Evolutionary conservation across 2,329 filamentous ascomycete genomes (phyloP), one percentile per base, ranked within the genome.

Genomic region (Raffaelea arxii): DNA sequence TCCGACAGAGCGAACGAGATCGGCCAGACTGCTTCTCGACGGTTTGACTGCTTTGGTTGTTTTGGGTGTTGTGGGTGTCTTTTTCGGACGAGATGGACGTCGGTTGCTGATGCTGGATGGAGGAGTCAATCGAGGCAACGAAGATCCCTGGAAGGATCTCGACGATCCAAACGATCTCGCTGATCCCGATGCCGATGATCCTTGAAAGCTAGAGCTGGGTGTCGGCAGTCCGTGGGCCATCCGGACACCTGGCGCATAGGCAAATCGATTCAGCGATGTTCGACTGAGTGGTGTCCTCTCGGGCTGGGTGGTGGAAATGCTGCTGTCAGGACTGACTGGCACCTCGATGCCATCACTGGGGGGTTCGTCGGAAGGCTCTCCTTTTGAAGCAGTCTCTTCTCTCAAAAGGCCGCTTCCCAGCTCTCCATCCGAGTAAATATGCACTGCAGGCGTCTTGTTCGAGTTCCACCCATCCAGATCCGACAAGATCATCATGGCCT

Each of bases 401-500:
- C 62, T 41, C 74, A 65, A 48, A 74, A 78, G 1, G 52, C 49
- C 3, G 19, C 11, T 11, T 52, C 39, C 3, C 3, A 6, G n/a
- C 19, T 18, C 16, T 23, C 19, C 27, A 10, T 61, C 54, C 18
- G 72, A n/a, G n/a, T n/a, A n/a, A n/a, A n/a, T n/a, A n/a, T n/a
- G n/a, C n/a, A n/a, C n/a, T n/a, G 55, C 60, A 1, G 58, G 53
- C 49, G 68, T 70, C 6, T 54, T 41, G 21, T 61, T 55, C n/a
- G 62, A 56, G 39, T 65, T 61, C 74, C 73, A 77, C 11, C 62
- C 65, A n/a, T 69, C 68, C 35, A 72, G 59, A 40, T 78, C 75
- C 1, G 75, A 74, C 11, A 80, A 57, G 19, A 65, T 66, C 23
- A 64, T 59, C 19, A 80, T 61, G 0, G 68, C 73, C 48, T 78